Evolutionary conservation across 257 asterid species (phyloP), one percentile per base, ranked within the genome.

Genomic region (Linaria vulgaris): DNA sequence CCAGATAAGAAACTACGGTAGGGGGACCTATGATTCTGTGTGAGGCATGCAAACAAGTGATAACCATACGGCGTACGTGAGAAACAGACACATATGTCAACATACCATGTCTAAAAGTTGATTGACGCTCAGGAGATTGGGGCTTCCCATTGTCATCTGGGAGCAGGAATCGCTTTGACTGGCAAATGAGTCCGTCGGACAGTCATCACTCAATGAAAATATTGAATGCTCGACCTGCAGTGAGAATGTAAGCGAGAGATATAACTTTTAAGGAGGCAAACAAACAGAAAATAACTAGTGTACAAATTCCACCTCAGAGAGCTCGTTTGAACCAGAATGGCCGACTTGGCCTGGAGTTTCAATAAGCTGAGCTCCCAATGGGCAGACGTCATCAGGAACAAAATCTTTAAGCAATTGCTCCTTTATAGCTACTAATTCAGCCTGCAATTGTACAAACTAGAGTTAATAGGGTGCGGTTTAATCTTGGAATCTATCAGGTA

Each of bases 21-120:
- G 41, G 41, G 11, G 10, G 41, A 3, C 5, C 41, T 4, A 34
- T 34, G 41, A 34, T 34, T 34, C 6, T 3, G 41, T 3, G 41
- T 7, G 10, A 34, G 10, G 10, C 10, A 34, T 34, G 41, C 41
- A 8, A 34, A 34, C 41, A 34, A 34, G 41, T 3, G 41, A 34
- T 34, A 34, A 7, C 41, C 41, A 34, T 4, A 34, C 5, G 41
- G 9, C 41, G 6, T 34, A 7, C 9, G 10, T 34, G 41, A 4
- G 9, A 34, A 3, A 34, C 41, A 47, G 48, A 44, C 30, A 53
- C 8, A 43, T 20, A 73, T 46, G 64, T 38, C 67, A 63, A 57
- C 82, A 22, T 87, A 87, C 95, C 82, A 85, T 82, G 66, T 84
- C 84, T 70, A 87, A 70, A 80, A 87, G 79, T 61, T 87, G 88